These are phyloP conservation scores for Medicago lupulina DNA, from an alignment of 306 rosid species.

Conservation along the genomic window DNA sequence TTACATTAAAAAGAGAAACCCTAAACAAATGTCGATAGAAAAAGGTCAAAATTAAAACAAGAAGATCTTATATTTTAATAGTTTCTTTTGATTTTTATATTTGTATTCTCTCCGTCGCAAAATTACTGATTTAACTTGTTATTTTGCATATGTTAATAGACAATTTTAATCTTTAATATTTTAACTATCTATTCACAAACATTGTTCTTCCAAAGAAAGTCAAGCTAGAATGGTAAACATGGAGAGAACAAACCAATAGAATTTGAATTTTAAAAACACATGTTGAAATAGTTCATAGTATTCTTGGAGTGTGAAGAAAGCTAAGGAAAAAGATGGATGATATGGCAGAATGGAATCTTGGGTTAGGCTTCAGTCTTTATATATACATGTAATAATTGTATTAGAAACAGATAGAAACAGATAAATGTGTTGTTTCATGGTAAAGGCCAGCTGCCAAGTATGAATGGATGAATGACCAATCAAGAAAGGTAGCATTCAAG, in stretches of 20 bases:
- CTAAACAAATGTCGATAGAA: no score
- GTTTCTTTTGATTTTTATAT: no score
- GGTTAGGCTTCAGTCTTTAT: slow-evolving; percentile 30
- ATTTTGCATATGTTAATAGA: no score
- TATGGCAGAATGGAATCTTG: slow-evolving; percentile 18
- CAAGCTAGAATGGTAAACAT: not conserved
- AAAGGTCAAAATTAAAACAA: no score
- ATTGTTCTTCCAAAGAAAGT: no score
- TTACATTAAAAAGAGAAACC: no score
- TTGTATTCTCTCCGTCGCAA: no score
- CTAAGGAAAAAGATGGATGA: not conserved
- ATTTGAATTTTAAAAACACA: slow-evolving; percentile 29
- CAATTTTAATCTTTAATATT: no score
- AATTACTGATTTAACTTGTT: no score
- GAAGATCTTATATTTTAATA: no score
- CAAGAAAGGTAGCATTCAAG: slow-evolving; percentile 19
- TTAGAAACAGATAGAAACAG: not conserved
- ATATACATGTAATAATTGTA: not conserved
- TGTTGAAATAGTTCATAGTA: slow-evolving; percentile 13
- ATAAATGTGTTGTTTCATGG: slow-evolving; percentile 17
- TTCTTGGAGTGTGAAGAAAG: slow-evolving; percentile 38
- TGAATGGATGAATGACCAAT: not conserved
- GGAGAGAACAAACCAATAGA: slow-evolving; percentile 12
- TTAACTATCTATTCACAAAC: no score
- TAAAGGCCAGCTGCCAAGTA: slow-evolving; percentile 37